Conservation (phyloP, 163 green algal genomes). For the Dunaliella salina region DNA sequence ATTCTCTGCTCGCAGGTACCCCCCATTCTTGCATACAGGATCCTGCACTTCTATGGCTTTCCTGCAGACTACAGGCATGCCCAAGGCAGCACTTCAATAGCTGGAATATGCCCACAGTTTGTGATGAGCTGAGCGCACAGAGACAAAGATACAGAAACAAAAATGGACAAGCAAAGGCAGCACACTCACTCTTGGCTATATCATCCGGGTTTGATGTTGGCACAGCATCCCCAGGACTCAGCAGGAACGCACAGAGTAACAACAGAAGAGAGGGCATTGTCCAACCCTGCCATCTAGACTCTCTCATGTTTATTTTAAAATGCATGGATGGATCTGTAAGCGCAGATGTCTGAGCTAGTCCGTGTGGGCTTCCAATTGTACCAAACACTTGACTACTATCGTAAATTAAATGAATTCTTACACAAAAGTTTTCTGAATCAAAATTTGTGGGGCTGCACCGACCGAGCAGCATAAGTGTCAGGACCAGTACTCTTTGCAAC, state of each 20-base stretch:
- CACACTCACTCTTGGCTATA: constrained; percentile 24
- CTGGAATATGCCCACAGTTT: neutral
- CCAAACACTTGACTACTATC: no score
- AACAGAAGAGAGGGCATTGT: neutral
- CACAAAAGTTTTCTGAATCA: no score
- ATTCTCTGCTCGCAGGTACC: constrained; percentile 38
- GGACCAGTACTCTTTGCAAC: no score
- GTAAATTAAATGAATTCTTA: no score
- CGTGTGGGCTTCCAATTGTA: no score
- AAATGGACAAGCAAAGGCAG: no score
- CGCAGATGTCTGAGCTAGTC: no score
- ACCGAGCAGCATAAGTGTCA: no score
- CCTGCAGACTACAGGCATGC: constrained; percentile 33
- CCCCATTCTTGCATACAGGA: constrained; percentile 45
- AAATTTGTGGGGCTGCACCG: no score
- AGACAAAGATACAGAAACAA: no score
- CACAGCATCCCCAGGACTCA: neutral
- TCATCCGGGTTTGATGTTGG: constrained; percentile 9
- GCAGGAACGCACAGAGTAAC: neutral
- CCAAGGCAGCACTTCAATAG: neutral
- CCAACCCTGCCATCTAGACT: neutral
- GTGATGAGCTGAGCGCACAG: no score
- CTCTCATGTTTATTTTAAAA: neutral
- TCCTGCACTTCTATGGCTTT: constrained; percentile 29
- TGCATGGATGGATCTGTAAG: neutral